These are phyloP conservation scores for Coemansia sp. DNA, from an alignment of 192 early-diverging fungal species.

Conservation along the genomic window DNA sequence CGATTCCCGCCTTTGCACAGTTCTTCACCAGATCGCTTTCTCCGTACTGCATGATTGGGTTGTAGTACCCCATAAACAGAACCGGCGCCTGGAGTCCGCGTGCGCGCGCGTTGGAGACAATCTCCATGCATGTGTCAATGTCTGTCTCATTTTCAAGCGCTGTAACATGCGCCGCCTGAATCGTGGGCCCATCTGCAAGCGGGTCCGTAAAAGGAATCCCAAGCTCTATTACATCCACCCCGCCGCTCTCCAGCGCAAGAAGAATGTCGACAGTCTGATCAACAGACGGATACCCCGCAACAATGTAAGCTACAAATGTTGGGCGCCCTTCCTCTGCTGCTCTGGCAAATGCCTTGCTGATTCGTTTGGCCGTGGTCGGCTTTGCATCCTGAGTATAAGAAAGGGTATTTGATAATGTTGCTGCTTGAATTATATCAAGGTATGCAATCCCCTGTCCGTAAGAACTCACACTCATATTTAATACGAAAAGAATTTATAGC, in stretches of 20 bases:
- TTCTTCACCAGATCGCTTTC: conserved; percentile 82
- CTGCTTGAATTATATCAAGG: too few relatives aligned
- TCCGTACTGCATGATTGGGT: conserved; percentile 94
- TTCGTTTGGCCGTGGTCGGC: conserved; percentile 31
- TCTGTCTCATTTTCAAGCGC: conserved; percentile 80
- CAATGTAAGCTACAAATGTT: conserved; percentile 91
- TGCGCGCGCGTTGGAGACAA: conserved; percentile 76
- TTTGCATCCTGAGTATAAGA: not conserved
- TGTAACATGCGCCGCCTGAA: conserved; percentile 83
- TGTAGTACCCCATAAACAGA: conserved; percentile 99
- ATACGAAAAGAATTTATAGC: too few relatives aligned
- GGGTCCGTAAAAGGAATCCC: conserved; percentile 99
- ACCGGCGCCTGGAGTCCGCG: conserved; percentile 86
- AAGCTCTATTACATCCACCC: conserved; percentile 93
- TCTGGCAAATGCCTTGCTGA: conserved; percentile 40
- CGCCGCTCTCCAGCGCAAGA: conserved; percentile 86
- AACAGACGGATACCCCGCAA: conserved; percentile 85
- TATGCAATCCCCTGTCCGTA: too few relatives aligned
- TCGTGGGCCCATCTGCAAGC: conserved; percentile 94
- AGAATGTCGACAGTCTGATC: conserved; percentile 81
- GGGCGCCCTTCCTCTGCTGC: conserved; percentile 58
- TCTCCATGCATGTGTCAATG: conserved; percentile 76
- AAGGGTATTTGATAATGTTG: not conserved
- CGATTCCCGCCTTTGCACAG: conserved; percentile 81
- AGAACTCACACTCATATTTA: too few relatives aligned